These are phyloP conservation scores for Iberis pinnata DNA, from an alignment of 345 rosid species.

Conservation along the genomic window DNA sequence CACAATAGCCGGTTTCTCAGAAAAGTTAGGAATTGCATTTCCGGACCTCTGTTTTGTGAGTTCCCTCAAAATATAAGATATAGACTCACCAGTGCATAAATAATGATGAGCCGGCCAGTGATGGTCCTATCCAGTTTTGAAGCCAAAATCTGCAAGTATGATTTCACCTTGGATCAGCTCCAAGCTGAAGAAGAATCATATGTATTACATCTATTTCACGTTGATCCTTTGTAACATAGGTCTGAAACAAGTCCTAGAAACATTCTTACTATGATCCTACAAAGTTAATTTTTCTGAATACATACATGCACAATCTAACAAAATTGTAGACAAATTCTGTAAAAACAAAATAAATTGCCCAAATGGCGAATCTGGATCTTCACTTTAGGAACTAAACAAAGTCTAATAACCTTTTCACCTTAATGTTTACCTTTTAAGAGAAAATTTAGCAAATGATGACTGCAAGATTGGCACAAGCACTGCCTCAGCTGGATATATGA, in stretches of 20 bases:
- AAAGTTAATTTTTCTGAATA: constrained; percentile 12
- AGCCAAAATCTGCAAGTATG: constrained; percentile 86
- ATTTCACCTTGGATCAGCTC: constrained; percentile 33
- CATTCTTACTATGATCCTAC: constrained; percentile 11
- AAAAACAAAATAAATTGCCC: constrained; percentile 7
- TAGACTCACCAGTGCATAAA: constrained; percentile 80
- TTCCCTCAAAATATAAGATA: constrained; percentile 6
- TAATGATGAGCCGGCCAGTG: constrained; percentile 74
- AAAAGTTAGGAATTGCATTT: constrained; percentile 1
- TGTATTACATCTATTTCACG: constrained; percentile 16
- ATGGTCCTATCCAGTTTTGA: constrained; percentile 98
- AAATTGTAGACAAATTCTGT: constrained; percentile 4
- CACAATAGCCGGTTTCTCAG: constrained; percentile 12
- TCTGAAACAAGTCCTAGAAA: constrained; percentile 15
- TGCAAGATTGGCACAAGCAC: constrained; percentile 86
- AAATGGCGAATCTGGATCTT: constrained; percentile 18
- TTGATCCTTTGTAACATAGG: constrained; percentile 12
- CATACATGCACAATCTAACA: constrained; percentile 1
- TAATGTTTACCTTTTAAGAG: constrained; percentile 65
- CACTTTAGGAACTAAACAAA: constrained; percentile 8
- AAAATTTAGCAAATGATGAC: constrained; percentile 73
- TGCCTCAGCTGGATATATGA: constrained; percentile 85
- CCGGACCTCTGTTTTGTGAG: not conserved
- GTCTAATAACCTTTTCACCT: constrained; percentile 18
- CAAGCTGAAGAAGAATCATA: constrained; percentile 21